A percentile compares a stretch with the other conserved stretches of the same genome.
phyloP scores from a whole-genome alignment of 2,329 filamentous ascomycete genomes.

The Aspergillus pseudotamarii region DNA sequence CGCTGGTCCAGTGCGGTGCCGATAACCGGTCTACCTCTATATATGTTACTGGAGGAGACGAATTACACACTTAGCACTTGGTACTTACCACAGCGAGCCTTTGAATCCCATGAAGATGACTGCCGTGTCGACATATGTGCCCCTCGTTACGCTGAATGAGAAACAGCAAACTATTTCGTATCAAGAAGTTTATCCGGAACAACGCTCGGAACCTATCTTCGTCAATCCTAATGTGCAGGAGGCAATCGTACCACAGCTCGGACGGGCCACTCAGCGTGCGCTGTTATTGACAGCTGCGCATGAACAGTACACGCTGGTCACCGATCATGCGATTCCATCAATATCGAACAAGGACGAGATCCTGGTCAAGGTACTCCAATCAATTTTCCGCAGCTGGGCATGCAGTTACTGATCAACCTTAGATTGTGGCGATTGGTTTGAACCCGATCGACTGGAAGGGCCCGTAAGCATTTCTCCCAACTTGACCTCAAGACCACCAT shows the following conservation, averaged over 20 bases:
- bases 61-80: background rate
- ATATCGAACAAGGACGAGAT: slow-evolving; percentile 56
- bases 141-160: slow-evolving; percentile 9
- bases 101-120: slow-evolving; percentile 4
- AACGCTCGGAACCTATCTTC: slow-evolving; percentile 9
- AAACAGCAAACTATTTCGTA: slow-evolving; percentile 17
- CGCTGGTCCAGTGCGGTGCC: background rate
- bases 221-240: background rate
- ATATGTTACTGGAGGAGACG: background rate
- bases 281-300: slow-evolving; percentile 55
- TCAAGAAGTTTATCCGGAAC: slow-evolving; percentile 12
- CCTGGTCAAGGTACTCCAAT: slow-evolving; percentile 55
- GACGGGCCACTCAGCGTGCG: slow-evolving; percentile 45
- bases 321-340: slow-evolving; percentile 51
- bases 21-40: slow-evolving; percentile 1
- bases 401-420: background rate
- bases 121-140: slow-evolving; percentile 16
- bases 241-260: slow-evolving; percentile 12
- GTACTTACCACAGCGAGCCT: too few relatives aligned
- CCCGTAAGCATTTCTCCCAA: slow-evolving; percentile 44
- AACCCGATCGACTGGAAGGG: slow-evolving; percentile 80
- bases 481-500: background rate
- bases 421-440: slow-evolving; percentile 65
- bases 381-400: background rate
- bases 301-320: slow-evolving; percentile 53